Base-by-base conservation (phyloP, 1,139 yeast genomes). In the Lodderomyces metapsilosis region DNA sequence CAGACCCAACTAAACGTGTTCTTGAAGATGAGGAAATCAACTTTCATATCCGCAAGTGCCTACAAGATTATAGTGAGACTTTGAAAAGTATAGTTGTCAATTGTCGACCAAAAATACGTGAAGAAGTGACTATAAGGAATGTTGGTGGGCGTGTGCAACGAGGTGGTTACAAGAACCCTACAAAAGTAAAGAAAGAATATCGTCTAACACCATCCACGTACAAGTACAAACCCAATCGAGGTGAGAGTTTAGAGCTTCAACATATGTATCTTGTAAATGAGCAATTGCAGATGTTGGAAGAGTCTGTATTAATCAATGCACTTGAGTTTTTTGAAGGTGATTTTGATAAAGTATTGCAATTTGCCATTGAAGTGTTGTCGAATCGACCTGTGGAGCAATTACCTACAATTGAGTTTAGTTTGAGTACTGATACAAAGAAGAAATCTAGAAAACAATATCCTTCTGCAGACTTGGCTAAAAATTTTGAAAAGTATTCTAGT, bases 311-410 rank as follows among this genome's bases (percentile, higher is more conserved):
- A 18, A 51, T 56, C 12, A 56, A 59, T 32, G 69, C 74, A 2
- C 44, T 77, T 17, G 58, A 51, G 16, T 70, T 68, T 50, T 72
- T 64, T 45, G 48, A 61, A 20, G 80, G 78, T 1, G 67, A 76
- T 43, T 52, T 65, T 22, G 54, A 51, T 36, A 61, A 56, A 40
- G 64, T 68, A 1, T 46, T 66, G 27, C 62, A 59, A 10, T 41
- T 68, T 4, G 61, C 43, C 15, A 39, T 40, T 9, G 48, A 47
- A 16, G 30, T 48, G 22, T 28, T 28, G 18, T 28, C 32, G n/a
- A 13, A 7, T 15, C 3, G 32, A 13, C 5, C 33, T 4, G 15
- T 24, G 11, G 38, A 24, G 9, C 8, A 23, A 13, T 21, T 16
- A 11, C 37, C 37, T 4, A 22, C 28, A 4, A 4, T 24, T 5